Percentiles rank a stretch among this genome's conserved stretches.
Evolutionary conservation across 805 yeast genomes (phyloP).

Genomic region (Suhomyces pyralidae): DNA sequence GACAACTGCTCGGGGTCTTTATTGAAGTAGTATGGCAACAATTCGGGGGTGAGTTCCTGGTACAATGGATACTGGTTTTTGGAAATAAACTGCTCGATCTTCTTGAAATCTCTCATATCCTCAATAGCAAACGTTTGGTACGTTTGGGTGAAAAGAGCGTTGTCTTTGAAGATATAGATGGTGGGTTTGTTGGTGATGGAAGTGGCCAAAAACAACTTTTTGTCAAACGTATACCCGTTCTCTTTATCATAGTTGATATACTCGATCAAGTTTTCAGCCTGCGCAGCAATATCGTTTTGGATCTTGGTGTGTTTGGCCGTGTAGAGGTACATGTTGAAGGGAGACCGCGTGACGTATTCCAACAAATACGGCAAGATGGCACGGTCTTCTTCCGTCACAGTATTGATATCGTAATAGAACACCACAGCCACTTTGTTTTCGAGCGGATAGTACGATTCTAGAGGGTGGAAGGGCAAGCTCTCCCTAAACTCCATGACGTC

Average conservation of each 20-base stretch:
- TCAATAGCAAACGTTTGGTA: constrained; percentile 62
- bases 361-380: constrained; percentile 57
- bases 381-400: constrained; percentile 58
- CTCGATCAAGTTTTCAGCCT: constrained; percentile 39
- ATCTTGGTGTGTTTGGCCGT: constrained; percentile 47
- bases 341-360: constrained; percentile 57
- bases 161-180: constrained; percentile 57
- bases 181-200: constrained; percentile 62
- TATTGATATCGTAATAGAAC: constrained; percentile 49
- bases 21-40: constrained; percentile 35
- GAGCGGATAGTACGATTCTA: constrained; percentile 36
- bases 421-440: constrained; percentile 48
- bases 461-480: constrained; percentile 29
- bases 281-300: constrained; percentile 38
- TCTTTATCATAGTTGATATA: constrained; percentile 42
- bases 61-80: constrained; percentile 50
- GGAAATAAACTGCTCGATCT: constrained; percentile 49
- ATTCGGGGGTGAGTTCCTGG: constrained; percentile 47
- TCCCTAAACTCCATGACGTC: constrained; percentile 29
- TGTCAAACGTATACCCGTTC: constrained; percentile 37
- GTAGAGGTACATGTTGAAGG: constrained; percentile 52
- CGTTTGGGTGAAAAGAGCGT: constrained; percentile 48
- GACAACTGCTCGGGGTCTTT: constrained; percentile 18
- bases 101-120: constrained; percentile 52
- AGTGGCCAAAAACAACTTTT: constrained; percentile 47